These are phyloP conservation scores for Aspergillus wentii DNA, from an alignment of 495 filamentous ascomycete genomes.

Conservation along the genomic window DNA sequence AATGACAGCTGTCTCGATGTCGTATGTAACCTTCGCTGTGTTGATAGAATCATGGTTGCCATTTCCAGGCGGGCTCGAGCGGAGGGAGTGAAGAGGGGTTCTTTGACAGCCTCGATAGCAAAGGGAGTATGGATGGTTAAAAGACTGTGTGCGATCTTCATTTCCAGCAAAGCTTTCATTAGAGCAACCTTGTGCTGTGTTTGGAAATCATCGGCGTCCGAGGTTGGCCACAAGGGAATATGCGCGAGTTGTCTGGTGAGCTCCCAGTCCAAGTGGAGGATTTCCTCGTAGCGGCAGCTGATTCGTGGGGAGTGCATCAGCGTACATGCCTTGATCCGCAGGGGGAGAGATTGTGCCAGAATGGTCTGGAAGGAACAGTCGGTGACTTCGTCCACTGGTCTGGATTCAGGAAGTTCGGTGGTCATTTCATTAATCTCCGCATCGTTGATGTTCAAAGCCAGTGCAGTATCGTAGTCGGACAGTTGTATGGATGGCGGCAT, in stretches of 20 bases:
- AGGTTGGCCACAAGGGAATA: constrained; percentile 26
- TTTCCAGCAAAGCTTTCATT: constrained; percentile 30
- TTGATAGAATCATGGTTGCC: constrained; percentile 34
- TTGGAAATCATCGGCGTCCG: constrained; percentile 17
- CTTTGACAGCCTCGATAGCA: constrained; percentile 32
- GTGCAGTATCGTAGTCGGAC: constrained; percentile 53
- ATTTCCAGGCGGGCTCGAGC: constrained; percentile 33
- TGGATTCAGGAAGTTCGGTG: constrained; percentile 24
- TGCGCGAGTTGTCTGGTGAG: constrained; percentile 30
- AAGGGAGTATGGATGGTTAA: constrained; percentile 41
- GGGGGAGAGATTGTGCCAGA: constrained; percentile 26
- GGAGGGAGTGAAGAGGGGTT: constrained; percentile 34
- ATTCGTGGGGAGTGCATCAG: constrained; percentile 41
- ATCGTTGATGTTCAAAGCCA: constrained; percentile 49
- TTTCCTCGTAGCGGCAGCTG: constrained; percentile 40
- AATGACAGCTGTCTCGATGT: constrained; percentile 31
- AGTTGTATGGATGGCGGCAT: constrained; percentile 51
- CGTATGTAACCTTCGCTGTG: constrained; percentile 30
- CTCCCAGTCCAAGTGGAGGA: constrained; percentile 38
- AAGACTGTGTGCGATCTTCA: constrained; percentile 30
- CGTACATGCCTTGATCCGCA: constrained; percentile 31
- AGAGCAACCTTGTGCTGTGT: constrained; percentile 27
- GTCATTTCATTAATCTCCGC: constrained; percentile 33
- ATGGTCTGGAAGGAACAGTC: constrained; percentile 34
- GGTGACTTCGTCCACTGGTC: constrained; percentile 28